A percentile compares a stretch with the other conserved stretches of the same genome.
Evolutionary conservation across 176 grass and related monocot genomes (phyloP).

Genomic region (Elaeis guineensis): DNA sequence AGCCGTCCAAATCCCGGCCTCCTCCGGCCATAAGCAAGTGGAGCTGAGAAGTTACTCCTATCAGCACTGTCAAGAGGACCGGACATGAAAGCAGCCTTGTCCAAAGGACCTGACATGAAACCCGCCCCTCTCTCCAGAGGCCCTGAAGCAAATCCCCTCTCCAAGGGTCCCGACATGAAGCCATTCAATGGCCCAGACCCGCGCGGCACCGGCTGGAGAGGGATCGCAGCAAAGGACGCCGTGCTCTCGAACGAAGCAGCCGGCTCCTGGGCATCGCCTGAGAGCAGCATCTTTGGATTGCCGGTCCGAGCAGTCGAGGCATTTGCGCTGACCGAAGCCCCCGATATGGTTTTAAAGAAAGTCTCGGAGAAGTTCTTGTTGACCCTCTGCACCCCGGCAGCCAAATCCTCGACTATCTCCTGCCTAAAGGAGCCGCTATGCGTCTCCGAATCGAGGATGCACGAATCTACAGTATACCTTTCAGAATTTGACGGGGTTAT

Average conservation of each 20-base stretch:
- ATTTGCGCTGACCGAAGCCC: conserved; percentile 84
- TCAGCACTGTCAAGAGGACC: conserved; percentile 55
- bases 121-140: conserved; percentile 44
- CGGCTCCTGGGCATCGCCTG: conserved; percentile 41
- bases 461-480: conserved; percentile 75
- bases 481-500: conserved; percentile 83
- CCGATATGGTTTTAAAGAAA: conserved; percentile 72
- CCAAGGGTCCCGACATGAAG: conserved; percentile 82
- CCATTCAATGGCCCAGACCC: conserved; percentile 61
- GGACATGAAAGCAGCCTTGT: conserved; percentile 81
- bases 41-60: conserved; percentile 66
- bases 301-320: conserved; percentile 60
- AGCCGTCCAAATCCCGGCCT: conserved; percentile 47
- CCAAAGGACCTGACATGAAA: conserved; percentile 66
- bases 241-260: conserved; percentile 81
- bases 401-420: conserved; percentile 36
- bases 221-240: conserved; percentile 61
- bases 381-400: conserved; percentile 23
- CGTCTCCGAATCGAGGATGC: conserved; percentile 64
- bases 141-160: conserved; percentile 73
- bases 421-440: conserved; percentile 61
- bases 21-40: conserved; percentile 54
- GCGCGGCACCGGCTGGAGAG: conserved; percentile 61
- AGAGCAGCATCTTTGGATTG: conserved; percentile 45
- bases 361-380: conserved; percentile 54